Evolutionary conservation across 129 eudicot genomes (phyloP).

Genomic region (Calendula officinalis): DNA sequence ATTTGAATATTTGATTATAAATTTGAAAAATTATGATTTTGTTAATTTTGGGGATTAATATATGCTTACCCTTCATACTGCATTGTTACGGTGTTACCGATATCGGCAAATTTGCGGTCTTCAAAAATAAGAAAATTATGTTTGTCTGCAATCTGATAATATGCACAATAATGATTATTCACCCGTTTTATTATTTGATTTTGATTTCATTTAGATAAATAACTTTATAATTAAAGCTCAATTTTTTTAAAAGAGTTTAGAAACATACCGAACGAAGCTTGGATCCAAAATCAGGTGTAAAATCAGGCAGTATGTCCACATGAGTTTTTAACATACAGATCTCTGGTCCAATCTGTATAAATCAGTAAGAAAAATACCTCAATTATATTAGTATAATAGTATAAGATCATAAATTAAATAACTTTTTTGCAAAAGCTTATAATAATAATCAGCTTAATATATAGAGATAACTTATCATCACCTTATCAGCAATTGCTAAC

Average conservation of each 20-base stretch:
- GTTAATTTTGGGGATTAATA: not conserved
- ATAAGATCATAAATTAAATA: too few relatives aligned
- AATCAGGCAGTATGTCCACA: constrained; percentile 96
- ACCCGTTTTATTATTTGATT: not conserved
- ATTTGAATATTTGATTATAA: not conserved
- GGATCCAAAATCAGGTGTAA: constrained; percentile 90
- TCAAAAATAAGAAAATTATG: constrained; percentile 91
- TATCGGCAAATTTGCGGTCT: constrained; percentile 95
- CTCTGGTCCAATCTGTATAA: constrained; percentile 88
- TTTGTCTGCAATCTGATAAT: constrained; percentile 83
- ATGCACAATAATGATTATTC: not conserved
- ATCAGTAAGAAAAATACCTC: constrained; percentile 5
- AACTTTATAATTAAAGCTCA: not conserved
- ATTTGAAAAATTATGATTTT: not conserved
- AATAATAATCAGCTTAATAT: too few relatives aligned
- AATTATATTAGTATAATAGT: too few relatives aligned
- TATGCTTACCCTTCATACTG: constrained; percentile 82
- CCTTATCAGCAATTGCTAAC: constrained; percentile 81
- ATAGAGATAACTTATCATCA: constrained; percentile 11
- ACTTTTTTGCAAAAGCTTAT: too few relatives aligned
- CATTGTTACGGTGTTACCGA: constrained; percentile 95
- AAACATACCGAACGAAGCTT: constrained; percentile 77
- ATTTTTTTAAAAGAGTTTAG: not conserved
- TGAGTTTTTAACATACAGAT: constrained; percentile 96
- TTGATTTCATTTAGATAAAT: not conserved